Conservation (phyloP, 2,329 filamentous ascomycete genomes). For the Diaporthe australafricana region DNA sequence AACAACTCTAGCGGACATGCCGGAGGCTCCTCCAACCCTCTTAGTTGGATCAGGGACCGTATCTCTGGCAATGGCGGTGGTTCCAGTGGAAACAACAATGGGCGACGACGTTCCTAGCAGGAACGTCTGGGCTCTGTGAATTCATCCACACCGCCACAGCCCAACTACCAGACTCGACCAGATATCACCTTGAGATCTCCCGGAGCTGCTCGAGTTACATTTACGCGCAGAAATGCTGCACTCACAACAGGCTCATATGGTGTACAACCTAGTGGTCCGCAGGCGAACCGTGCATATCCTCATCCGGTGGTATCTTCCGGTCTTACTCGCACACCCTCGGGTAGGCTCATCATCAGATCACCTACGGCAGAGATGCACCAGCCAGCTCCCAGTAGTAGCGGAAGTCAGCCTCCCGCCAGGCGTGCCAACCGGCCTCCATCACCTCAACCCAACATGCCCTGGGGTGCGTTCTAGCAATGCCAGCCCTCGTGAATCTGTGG, state of each 20-base stretch:
- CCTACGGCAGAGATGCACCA: neutral
- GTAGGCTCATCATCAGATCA: neutral
- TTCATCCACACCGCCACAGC: neutral
- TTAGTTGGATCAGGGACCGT: slow-evolving; percentile 43
- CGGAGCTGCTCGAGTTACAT: neutral
- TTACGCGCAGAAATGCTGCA: neutral
- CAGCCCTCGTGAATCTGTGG: neutral
- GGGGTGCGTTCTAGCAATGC: neutral
- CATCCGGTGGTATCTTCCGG: neutral
- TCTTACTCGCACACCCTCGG: neutral
- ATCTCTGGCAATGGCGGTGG: slow-evolving; percentile 31
- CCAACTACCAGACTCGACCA: neutral
- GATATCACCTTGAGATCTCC: neutral
- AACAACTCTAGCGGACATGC: slow-evolving; percentile 22
- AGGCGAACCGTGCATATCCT: neutral
- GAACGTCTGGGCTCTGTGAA: neutral
- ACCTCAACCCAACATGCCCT: neutral
- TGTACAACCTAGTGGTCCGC: neutral
- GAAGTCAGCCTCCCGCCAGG: neutral
- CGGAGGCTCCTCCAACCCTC: slow-evolving; percentile 34
- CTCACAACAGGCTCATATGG: too few species aligned
- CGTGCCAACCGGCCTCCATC: neutral
- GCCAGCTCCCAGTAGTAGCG: too few species aligned
- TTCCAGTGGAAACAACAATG: slow-evolving; percentile 10
- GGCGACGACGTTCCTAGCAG: slow-evolving; percentile 35